Percentiles rank a stretch among this genome's conserved stretches.
Evolutionary conservation across 2,329 filamentous ascomycete genomes (phyloP).

Genomic region (Hyphodiscus sp.): DNA sequence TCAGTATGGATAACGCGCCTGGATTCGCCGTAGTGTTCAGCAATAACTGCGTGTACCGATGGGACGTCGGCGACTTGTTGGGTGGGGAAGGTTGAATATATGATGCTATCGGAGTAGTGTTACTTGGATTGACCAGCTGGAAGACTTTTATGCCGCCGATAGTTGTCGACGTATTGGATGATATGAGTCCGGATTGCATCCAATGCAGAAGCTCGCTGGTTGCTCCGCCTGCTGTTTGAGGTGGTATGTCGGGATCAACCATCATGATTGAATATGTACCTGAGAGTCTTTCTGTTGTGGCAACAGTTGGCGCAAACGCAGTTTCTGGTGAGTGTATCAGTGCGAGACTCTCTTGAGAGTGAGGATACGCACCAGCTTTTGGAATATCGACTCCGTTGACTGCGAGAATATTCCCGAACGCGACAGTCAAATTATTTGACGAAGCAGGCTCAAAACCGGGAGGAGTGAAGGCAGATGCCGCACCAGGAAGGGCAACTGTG

Average conservation of each 20-base stretch:
- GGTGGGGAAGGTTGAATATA: constrained; percentile 24
- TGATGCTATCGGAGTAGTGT: constrained; percentile 17
- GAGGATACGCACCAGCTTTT: constrained; percentile 16
- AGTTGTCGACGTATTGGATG: constrained; percentile 14
- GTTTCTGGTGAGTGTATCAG: constrained; percentile 14
- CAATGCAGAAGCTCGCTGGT: constrained; percentile 26
- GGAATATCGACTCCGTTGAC: constrained; percentile 21
- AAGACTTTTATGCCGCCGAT: constrained; percentile 20
- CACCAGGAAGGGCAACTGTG: constrained; percentile 21
- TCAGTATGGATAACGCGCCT: background rate
- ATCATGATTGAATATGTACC: constrained; percentile 27
- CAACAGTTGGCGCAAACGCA: constrained; percentile 16
- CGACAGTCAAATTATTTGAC: constrained; percentile 19
- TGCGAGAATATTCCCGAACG: constrained; percentile 19
- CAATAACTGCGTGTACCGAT: constrained; percentile 24
- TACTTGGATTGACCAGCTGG: constrained; percentile 17
- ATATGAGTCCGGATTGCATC: constrained; percentile 25
- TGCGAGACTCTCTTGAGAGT: background rate
- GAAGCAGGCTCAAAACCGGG: constrained; percentile 22
- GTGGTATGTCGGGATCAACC: constrained; percentile 26
- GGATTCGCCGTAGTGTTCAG: constrained; percentile 20
- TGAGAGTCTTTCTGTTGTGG: constrained; percentile 14
- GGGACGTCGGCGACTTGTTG: constrained; percentile 18
- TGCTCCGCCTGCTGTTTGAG: constrained; percentile 9
- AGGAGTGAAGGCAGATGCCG: constrained; percentile 24